Base-by-base conservation (phyloP, 345 rosid species). In the Eucalyptus shirleyi region DNA sequence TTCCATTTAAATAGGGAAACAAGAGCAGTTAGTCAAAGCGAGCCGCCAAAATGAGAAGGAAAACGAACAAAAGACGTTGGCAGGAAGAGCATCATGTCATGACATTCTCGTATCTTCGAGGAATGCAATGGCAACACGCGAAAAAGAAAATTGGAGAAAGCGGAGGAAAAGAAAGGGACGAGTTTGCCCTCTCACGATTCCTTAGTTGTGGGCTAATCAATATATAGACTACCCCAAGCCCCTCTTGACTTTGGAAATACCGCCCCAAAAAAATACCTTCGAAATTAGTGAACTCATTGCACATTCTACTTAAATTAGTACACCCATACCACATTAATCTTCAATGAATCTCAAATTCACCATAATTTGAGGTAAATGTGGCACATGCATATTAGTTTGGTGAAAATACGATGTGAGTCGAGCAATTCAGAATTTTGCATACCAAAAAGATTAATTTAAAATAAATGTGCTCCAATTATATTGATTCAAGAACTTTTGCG, bases 311-410 rank as follows among this genome's bases (percentile, higher is more conserved):
- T 53, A 53, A 53, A 53, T 53, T 53, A 53, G 9, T 53, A 19
- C 23, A 55, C 28, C 3, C 26, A 9, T 21, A 23, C 5, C 12
- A 23, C 62, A 24, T 4, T 56, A 24, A 23, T 56, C 13, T 56
- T 23, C 28, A 56, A 56, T 9, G 13, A 56, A 24, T 56, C 30
- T 12, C 6, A 23, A 24, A 56, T 24, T 56, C 30, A 24, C 13
- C 62, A 24, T 10, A 56, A 56, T 24, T 56, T 56, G 30, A 56
- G 62, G 6, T 56, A 56, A 24, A 56, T 56, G 28, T 10, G 0
- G 13, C 2, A 9, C 0, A 0, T 23, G 3, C 2, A 3, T 10
- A 56, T 56, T 24, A 0, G 0, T 56, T 56, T 24, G 6, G 2
- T 0, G 13, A 56, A 56, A 56, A 10, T 56, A 24, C 13, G 0